These are phyloP conservation scores for Metschnikowia arizonensis DNA, from an alignment of 805 yeast species.

Conservation along the genomic window DNA sequence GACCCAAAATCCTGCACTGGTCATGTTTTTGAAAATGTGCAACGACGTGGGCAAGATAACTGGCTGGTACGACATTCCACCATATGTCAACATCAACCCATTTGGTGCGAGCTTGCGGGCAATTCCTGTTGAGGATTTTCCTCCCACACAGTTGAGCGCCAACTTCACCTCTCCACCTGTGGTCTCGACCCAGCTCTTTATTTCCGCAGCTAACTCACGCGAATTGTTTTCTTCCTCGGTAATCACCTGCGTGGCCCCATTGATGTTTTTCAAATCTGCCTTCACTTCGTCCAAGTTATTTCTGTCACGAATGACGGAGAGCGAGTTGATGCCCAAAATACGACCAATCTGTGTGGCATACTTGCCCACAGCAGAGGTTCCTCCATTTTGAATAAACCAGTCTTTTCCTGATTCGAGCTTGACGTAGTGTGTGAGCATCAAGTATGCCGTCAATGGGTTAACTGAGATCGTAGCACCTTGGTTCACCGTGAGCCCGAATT, in stretches of 20 bases:
- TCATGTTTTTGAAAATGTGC: constrained; percentile 84
- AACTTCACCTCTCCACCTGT: constrained; percentile 56
- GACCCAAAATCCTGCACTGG: constrained; percentile 91
- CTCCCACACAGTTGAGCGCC: constrained; percentile 93
- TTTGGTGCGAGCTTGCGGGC: constrained; percentile 75
- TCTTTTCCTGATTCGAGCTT: constrained; percentile 59
- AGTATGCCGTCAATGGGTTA: constrained; percentile 89
- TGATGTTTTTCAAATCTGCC: constrained; percentile 45
- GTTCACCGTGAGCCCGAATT: constrained; percentile 32
- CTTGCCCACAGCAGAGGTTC: constrained; percentile 91
- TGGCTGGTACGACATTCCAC: constrained; percentile 97
- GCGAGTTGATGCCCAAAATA: constrained; percentile 72
- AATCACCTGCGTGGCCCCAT: constrained; percentile 86
- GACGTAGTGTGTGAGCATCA: constrained; percentile 71
- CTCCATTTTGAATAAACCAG: constrained; percentile 96
- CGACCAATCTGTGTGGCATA: constrained; percentile 86
- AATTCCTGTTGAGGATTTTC: constrained; percentile 73
- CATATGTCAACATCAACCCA: constrained; percentile 84
- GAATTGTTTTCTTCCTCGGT: constrained; percentile 82
- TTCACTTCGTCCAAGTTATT: constrained; percentile 61
- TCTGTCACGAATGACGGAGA: constrained; percentile 85
- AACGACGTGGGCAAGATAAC: constrained; percentile 85
- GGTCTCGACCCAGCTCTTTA: constrained; percentile 50
- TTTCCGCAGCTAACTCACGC: constrained; percentile 58
- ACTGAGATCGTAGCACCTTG: constrained; percentile 89